Conservation (phyloP, 1,139 yeast genomes). For the Pichia norvegensis region DNA sequence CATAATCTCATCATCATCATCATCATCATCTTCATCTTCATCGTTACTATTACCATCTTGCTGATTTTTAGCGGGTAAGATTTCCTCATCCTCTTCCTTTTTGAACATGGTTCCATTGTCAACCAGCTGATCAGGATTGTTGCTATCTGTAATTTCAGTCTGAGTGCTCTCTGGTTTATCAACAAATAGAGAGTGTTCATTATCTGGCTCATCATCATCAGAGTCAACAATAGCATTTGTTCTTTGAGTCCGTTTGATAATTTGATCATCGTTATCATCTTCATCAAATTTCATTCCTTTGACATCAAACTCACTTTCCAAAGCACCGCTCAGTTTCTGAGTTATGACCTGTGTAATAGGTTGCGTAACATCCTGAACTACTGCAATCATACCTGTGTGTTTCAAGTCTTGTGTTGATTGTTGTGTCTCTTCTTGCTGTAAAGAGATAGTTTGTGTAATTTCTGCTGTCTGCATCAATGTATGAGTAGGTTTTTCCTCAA, state of each 20-base stretch:
- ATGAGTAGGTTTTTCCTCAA: no score
- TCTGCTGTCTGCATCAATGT: no score
- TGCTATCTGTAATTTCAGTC: no score
- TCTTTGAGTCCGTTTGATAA: neutral
- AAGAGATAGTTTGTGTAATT: no score
- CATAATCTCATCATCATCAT: slow-evolving; percentile 6
- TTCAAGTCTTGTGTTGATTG: no score
- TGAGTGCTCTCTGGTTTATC: neutral
- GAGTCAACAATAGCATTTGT: neutral
- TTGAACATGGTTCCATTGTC: no score
- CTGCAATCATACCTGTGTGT: no score
- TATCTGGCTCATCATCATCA: neutral
- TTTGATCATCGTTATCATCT: slow-evolving; percentile 8
- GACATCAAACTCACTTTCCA: neutral
- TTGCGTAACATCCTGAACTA: no score
- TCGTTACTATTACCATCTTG: neutral
- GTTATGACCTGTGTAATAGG: neutral
- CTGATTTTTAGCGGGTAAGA: neutral
- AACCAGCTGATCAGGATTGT: no score
- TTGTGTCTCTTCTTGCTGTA: no score
- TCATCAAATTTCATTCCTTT: neutral
- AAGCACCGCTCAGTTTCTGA: neutral
- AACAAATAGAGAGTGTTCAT: neutral
- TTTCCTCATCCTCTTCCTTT: neutral
- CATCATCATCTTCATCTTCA: neutral